phyloP scores from a whole-genome alignment of 2,329 filamentous ascomycete genomes.

The Beauveria australis region DNA sequence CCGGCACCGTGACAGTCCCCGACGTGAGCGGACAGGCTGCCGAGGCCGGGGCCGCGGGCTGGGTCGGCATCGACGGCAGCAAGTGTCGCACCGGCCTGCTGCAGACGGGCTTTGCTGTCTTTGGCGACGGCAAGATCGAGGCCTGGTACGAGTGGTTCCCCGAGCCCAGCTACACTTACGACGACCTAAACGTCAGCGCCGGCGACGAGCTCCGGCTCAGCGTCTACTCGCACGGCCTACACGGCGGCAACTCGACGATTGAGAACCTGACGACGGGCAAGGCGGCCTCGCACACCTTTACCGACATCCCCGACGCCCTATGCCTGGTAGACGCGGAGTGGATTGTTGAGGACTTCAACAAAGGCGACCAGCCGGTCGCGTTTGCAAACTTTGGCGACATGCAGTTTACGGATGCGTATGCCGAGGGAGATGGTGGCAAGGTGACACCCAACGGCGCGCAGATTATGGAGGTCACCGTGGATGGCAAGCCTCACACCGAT shows the following conservation, averaged over 20 bases:
- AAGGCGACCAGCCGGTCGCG: slow-evolving; percentile 17
- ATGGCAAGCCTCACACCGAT: neutral
- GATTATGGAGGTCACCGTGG: neutral
- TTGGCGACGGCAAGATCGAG: slow-evolving; percentile 4
- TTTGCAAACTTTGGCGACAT: slow-evolving; percentile 24
- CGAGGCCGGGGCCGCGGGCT: neutral
- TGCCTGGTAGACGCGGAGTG: slow-evolving; percentile 21
- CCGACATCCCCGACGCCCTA: slow-evolving; percentile 32
- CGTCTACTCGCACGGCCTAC: slow-evolving; percentile 17
- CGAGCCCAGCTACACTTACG: slow-evolving; percentile 5
- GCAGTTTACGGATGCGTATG: slow-evolving; percentile 18
- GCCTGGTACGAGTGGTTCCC: slow-evolving; percentile 10
- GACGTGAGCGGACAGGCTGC: neutral
- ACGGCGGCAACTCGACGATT: slow-evolving; percentile 12
- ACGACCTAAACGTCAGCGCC: slow-evolving; percentile 14
- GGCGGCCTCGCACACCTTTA: slow-evolving; percentile 43
- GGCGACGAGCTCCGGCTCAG: slow-evolving; percentile 25
- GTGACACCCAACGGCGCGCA: neutral
- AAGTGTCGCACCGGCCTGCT: neutral
- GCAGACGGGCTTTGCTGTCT: slow-evolving; percentile 5
- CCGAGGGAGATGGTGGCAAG: slow-evolving; percentile 17
- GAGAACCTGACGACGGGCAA: slow-evolving; percentile 31
- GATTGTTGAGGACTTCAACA: slow-evolving; percentile 17
- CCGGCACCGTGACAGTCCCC: neutral
- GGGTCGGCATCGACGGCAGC: slow-evolving; percentile 11